Percentiles rank a stretch among this genome's conserved stretches.
phyloP scores from a whole-genome alignment of 768 basidiomycete genomes.

The Tylopilus plumbeoviolaceoides region DNA sequence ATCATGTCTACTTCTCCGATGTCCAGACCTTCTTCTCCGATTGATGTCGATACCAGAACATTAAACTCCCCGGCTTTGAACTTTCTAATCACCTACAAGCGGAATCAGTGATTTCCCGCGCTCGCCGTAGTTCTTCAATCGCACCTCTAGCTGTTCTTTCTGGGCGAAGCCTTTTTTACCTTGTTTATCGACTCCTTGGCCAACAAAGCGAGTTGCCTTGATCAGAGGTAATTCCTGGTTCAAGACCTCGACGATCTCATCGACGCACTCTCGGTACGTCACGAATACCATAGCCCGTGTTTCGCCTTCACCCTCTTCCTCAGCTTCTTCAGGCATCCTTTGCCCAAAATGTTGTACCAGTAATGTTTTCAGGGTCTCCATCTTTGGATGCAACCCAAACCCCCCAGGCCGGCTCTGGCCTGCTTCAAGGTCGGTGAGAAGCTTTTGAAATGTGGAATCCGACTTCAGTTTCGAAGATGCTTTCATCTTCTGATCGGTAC shows the following conservation, averaged over 20 bases:
- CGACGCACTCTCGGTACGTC: slow-evolving; percentile 84
- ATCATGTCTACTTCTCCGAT: slow-evolving; percentile 98
- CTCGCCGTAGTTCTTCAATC: slow-evolving; percentile 13
- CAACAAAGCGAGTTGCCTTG: slow-evolving; percentile 82
- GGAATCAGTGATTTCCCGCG: background rate
- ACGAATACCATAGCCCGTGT: slow-evolving; percentile 96
- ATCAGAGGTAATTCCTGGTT: slow-evolving; percentile 75
- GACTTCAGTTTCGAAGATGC: slow-evolving; percentile 39
- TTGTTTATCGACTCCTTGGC: slow-evolving; percentile 80
- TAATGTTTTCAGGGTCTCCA: slow-evolving; percentile 75
- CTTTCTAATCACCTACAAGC: slow-evolving; percentile 67
- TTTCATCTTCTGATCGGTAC: slow-evolving; percentile 35
- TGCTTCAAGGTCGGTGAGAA: slow-evolving; percentile 65
- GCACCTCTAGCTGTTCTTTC: slow-evolving; percentile 90
- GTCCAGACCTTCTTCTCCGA: slow-evolving; percentile 97
- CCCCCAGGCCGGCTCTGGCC: slow-evolving; percentile 44
- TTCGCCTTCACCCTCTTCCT: slow-evolving; percentile 16
- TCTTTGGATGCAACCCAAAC: slow-evolving; percentile 81
- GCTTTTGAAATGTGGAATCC: slow-evolving; percentile 57
- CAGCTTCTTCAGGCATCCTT: slow-evolving; percentile 41
- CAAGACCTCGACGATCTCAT: slow-evolving; percentile 82
- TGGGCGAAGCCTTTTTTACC: slow-evolving; percentile 88
- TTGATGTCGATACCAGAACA: slow-evolving; percentile 90
- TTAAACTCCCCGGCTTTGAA: slow-evolving; percentile 90
- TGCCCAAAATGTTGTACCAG: slow-evolving; percentile 71